Percentiles rank a stretch among this genome's conserved stretches.
phyloP scores from a whole-genome alignment of 331 rosid genomes.

The Malus hybrid region DNA sequence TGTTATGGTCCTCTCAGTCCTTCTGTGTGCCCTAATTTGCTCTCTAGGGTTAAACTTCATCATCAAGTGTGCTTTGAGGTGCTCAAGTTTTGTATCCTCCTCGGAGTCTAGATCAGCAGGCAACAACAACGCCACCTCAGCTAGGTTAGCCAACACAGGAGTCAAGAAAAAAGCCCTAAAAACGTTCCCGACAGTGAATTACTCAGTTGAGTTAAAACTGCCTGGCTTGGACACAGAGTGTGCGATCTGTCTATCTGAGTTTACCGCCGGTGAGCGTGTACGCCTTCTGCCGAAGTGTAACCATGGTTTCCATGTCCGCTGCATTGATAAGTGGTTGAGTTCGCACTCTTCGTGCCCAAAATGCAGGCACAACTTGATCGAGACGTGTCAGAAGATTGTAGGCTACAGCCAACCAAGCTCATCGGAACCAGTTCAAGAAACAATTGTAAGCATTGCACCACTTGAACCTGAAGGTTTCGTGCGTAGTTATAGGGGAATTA shows the following conservation, averaged over 20 bases:
- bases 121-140: background rate
- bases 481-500: constrained; percentile 40
- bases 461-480: constrained; percentile 50
- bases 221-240: constrained; percentile 73
- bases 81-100: constrained; percentile 37
- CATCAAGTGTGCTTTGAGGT: constrained; percentile 64
- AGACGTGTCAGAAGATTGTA: constrained; percentile 64
- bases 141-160: constrained; percentile 38
- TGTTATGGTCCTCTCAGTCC: constrained; percentile 85
- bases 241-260: constrained; percentile 68
- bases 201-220: constrained; percentile 40
- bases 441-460: constrained; percentile 39
- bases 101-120: constrained; percentile 5
- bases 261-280: constrained; percentile 44
- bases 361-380: constrained; percentile 75
- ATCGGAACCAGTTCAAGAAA: constrained; percentile 31
- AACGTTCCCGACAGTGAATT: constrained; percentile 50
- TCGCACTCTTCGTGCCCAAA: constrained; percentile 93
- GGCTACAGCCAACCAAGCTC: constrained; percentile 34
- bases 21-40: constrained; percentile 74
- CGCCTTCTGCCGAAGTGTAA: constrained; percentile 77
- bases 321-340: constrained; percentile 87
- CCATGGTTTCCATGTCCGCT: constrained; percentile 82
- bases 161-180: constrained; percentile 68
- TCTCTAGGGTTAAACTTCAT: constrained; percentile 74